Percentiles rank a stretch among this genome's conserved stretches.
Conservation (phyloP, 192 early-diverging fungal genomes). For the Backusella parvicylindrica region DNA sequence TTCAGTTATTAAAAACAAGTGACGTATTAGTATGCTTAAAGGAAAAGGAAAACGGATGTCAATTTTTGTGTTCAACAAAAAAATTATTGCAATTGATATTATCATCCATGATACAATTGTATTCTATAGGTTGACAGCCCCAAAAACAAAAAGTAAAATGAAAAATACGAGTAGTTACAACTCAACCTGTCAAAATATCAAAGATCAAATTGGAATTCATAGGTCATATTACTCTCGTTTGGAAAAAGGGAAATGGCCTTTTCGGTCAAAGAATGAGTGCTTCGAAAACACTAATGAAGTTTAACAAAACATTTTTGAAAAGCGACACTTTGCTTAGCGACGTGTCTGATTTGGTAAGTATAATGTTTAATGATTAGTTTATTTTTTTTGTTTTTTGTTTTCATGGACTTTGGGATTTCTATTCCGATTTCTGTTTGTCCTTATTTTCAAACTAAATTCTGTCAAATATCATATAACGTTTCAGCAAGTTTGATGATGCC, state of each 20-base stretch:
- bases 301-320: conserved; percentile 16
- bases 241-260: conserved; percentile 21
- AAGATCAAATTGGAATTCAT: conserved; percentile 29
- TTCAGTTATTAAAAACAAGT: background rate
- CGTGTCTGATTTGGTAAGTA: conserved; percentile 19
- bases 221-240: conserved; percentile 17
- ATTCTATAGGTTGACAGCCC: conserved; percentile 20
- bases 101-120: conserved; percentile 11
- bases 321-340: conserved; percentile 26
- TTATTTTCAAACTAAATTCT: conserved; percentile 16
- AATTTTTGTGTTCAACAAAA: background rate
- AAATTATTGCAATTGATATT: conserved; percentile 27
- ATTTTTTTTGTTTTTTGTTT: background rate
- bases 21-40: background rate
- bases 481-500: conserved; percentile 16
- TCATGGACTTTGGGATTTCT: conserved; percentile 28
- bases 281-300: conserved; percentile 15
- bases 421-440: conserved; percentile 28
- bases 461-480: conserved; percentile 15
- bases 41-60: background rate
- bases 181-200: conserved; percentile 20
- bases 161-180: conserved; percentile 29
- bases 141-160: conserved; percentile 34
- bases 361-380: background rate
- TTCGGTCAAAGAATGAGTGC: conserved; percentile 18